phyloP scores from a whole-genome alignment of 139 green algal genomes.

The Diplosphaera chodatii region DNA sequence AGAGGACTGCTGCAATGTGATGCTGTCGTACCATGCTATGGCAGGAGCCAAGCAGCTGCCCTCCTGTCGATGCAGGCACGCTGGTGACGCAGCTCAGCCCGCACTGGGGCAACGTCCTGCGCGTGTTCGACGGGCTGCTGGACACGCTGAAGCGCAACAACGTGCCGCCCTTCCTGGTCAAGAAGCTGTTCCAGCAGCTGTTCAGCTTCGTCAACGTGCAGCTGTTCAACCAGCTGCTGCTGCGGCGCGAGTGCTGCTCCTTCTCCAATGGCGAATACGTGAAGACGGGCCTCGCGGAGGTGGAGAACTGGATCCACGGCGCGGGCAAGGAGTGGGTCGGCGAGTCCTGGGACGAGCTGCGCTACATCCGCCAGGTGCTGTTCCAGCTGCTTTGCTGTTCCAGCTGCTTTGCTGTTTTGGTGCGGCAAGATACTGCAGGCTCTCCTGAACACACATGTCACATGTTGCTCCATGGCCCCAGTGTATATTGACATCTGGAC shows the following conservation, averaged over 20 bases:
- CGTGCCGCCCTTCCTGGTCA: conserved; percentile 81
- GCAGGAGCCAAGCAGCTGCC: too few species aligned
- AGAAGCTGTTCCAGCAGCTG: conserved; percentile 71
- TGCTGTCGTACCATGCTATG: too few species aligned
- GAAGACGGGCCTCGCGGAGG: conserved; percentile 87
- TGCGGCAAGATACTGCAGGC: too few species aligned
- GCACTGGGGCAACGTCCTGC: conserved; percentile 86
- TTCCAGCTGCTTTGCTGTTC: too few species aligned
- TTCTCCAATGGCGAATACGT: conserved; percentile 99
- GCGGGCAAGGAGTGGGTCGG: conserved; percentile 69
- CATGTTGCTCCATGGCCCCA: too few species aligned
- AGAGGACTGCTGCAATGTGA: too few species aligned
- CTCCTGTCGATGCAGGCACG: conserved; percentile 6
- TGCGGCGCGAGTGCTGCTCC: conserved; percentile 98
- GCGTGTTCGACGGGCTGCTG: conserved; percentile 77
- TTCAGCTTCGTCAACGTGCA: conserved; percentile 97
- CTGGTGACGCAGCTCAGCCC: conserved; percentile 24
- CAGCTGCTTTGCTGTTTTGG: too few species aligned
- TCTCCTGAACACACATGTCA: too few species aligned
- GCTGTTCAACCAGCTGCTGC: conserved; percentile 99
- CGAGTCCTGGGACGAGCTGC: conserved; percentile 88
- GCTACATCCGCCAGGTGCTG: conserved; percentile 84
- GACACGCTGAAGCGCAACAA: conserved; percentile 67
- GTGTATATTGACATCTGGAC: too few species aligned
- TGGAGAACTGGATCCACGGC: conserved; percentile 91